Base-by-base conservation (phyloP, 768 basidiomycete genomes). In the Pisolithus albus region DNA sequence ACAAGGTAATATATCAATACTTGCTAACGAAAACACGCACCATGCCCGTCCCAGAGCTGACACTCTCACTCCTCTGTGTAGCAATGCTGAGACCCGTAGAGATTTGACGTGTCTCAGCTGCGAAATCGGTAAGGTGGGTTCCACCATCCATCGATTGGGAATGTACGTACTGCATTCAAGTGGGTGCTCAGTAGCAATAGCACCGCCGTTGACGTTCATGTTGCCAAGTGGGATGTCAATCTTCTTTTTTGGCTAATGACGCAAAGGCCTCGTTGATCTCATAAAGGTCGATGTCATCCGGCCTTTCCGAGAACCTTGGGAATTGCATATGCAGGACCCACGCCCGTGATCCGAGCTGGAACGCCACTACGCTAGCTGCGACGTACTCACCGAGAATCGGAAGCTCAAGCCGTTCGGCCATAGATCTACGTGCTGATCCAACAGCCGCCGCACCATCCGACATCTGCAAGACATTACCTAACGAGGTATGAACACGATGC, bases 361-460 rank as follows among this genome's bases (percentile, higher is more conserved):
- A 94, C 91, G 59, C 93, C 92, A 9, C 80, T 30, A 75, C 79
- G 40, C 75, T 70, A 2, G 85, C 79, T 36, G 76, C 76, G 61
- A 91, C 80, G 64, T 81, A 94, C 71, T 94, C 94, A 68, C 88
- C 93, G 48, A 91, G 48, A 60, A 95, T 83, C 43, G 88, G 86
- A n/a, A 95, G 79, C 24, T 88, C 84, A 47, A 93, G 84, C 55
- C 81, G 82, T 66, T 83, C 82, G 5, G 93, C 92, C 47, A 82
- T 77, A 26, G 84, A 86, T 37, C 93, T 82, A 44, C 89, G 80
- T 24, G 88, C 75, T 50, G 94, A 82, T 47, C 95, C 72, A 46
- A 95, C 90, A 0, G 92, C 92, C 15, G 92, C 89, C 3, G 92
- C 92, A 46, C 92, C 93, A 58, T 96, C 93, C 5, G 92, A 92